Evolutionary conservation across 805 yeast genomes (phyloP), one percentile per base, ranked within the genome.

Genomic region (Grigorovia jiainica): DNA sequence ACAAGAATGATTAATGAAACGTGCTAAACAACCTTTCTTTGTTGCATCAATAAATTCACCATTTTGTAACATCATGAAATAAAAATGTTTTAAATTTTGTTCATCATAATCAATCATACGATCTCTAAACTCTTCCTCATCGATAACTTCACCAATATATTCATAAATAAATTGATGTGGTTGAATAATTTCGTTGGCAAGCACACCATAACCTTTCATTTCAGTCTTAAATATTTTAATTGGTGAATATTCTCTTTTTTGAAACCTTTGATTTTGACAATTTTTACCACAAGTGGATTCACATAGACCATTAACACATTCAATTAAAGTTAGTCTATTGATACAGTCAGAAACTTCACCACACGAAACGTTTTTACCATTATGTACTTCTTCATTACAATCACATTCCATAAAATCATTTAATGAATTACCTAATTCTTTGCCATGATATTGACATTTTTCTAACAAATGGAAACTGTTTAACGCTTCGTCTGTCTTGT

Each of bases 31-130:
- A 7, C 97, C 98, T 64, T 76, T 82, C 38, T 72, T 72, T 1
- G 97, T 90, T 38, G 98, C 98, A 63, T 90, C 98, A 44, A 90
- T 86, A 57, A 87, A 92, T 57, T 90, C 90, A 45, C 87, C 87
- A 59, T 80, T 84, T 53, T 87, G 92, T 45, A 89, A 72, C 95
- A 86, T 86, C 97, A 89, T 89, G 62, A 89, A 89, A 64, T 89
- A 89, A 53, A 89, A 89, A 63, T 89, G 97, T 60, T 76, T 77
- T 47, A 80, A 69, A 5, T 79, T 76, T 53, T 72, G 72, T 30
- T 68, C 64, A 54, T 83, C 94, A 60, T 90, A 90, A 35, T 73
- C 73, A 34, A 76, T 67, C 82, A 82, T 83, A 46, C 96, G 72
- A 38, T 68, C 68, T 39, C 86, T 70, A 60, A 89, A 92, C n/a